phyloP scores from a whole-genome alignment of 805 yeast genomes.

The Wickerhamiella domercqiae region DNA sequence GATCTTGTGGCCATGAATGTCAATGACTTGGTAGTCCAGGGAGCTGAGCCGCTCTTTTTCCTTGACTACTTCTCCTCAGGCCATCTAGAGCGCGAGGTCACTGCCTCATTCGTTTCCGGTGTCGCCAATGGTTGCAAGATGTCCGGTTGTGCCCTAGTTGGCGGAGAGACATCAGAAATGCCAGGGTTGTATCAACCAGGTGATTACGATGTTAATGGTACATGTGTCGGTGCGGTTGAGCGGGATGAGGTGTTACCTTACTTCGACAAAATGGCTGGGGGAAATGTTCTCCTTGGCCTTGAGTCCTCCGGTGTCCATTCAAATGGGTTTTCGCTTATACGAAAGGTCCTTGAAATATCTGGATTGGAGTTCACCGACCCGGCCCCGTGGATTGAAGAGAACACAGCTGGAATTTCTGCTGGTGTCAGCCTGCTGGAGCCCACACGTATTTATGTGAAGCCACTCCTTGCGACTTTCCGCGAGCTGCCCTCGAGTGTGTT shows the following conservation, averaged over 20 bases:
- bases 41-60: conserved; percentile 94
- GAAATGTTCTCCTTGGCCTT: conserved; percentile 74
- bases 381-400: conserved; percentile 57
- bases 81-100: conserved; percentile 65
- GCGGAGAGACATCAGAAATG: conserved; percentile 99
- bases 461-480: conserved; percentile 53
- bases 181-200: conserved; percentile 95
- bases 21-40: conserved; percentile 93
- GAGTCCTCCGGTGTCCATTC: conserved; percentile 91
- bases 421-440: conserved; percentile 83
- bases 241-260: conserved; percentile 63
- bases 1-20: conserved; percentile 99
- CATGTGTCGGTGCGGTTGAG: conserved; percentile 92
- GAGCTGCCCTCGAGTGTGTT: conserved; percentile 41
- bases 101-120: conserved; percentile 81
- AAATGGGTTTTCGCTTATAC: conserved; percentile 86
- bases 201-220: conserved; percentile 96
- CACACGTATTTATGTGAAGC: conserved; percentile 88
- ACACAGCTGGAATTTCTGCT: conserved; percentile 41
- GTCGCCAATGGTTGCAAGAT: conserved; percentile 92
- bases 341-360: conserved; percentile 72
- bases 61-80: conserved; percentile 96
- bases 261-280: conserved; percentile 47
- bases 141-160: conserved; percentile 95
- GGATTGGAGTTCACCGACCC: conserved; percentile 53